phyloP scores from a whole-genome alignment of 169 alveolate species.

The Prorocentrum cordatum region DNA sequence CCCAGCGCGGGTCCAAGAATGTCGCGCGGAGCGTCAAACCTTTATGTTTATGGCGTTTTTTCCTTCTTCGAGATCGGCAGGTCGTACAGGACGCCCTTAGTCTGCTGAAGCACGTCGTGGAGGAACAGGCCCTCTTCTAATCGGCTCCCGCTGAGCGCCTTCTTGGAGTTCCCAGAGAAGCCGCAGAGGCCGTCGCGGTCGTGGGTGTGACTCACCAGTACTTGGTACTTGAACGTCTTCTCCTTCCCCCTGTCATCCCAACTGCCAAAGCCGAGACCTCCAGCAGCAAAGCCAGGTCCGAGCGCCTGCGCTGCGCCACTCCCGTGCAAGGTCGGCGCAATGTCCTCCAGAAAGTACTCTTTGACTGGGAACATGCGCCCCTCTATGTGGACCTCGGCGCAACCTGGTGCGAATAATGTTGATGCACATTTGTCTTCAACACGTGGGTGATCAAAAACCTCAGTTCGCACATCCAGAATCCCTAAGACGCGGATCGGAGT shows the following conservation, averaged over 20 bases:
- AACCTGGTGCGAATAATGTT: too few relatives aligned
- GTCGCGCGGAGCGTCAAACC: too few relatives aligned
- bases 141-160: too few relatives aligned
- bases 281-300: background rate
- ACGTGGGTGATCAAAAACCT: slow-evolving; percentile 95
- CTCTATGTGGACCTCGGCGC: background rate
- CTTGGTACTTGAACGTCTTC: slow-evolving; percentile 79
- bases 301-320: background rate
- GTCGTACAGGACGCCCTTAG: background rate
- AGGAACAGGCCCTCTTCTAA: slow-evolving; percentile 55
- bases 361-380: background rate
- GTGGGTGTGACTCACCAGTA: too few relatives aligned
- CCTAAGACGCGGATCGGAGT: slow-evolving; percentile 89
- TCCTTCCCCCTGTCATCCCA: too few relatives aligned
- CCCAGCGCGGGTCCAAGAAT: too few relatives aligned
- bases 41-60: too few relatives aligned
- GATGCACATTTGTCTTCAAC: slow-evolving; percentile 72
- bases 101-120: slow-evolving; percentile 68
- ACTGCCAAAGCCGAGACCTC: background rate
- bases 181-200: too few relatives aligned
- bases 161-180: too few relatives aligned
- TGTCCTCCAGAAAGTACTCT: background rate
- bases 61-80: background rate
- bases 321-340: background rate
- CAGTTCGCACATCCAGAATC: slow-evolving; percentile 73